phyloP scores from a whole-genome alignment of 2,329 filamentous ascomycete species.

The Clonostachys sp. region DNA sequence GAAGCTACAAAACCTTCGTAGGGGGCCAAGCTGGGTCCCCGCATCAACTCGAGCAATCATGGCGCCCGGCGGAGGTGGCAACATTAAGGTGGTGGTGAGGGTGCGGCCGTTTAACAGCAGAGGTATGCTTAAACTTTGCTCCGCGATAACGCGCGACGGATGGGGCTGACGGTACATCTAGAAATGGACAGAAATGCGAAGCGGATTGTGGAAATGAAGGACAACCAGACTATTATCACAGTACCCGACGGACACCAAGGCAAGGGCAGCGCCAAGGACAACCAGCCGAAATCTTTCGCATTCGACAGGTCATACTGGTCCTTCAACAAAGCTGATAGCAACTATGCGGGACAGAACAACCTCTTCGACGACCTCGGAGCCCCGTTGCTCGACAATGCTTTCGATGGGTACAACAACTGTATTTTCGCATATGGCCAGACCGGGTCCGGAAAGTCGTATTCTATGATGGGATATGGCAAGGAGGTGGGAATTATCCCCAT shows the following conservation, averaged over 20 bases:
- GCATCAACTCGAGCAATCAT: slow-evolving; percentile 20
- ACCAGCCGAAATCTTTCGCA: slow-evolving; percentile 79
- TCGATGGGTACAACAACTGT: slow-evolving; percentile 98
- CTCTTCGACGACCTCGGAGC: slow-evolving; percentile 84
- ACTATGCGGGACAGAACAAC: slow-evolving; percentile 87
- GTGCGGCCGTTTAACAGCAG: slow-evolving; percentile 91
- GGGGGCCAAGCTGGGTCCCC: slow-evolving; percentile 31
- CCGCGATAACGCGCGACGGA: too few species aligned
- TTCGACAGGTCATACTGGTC: slow-evolving; percentile 99
- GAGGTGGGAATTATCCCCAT: slow-evolving; percentile 93
- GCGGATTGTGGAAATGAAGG: slow-evolving; percentile 98
- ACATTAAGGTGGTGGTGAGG: slow-evolving; percentile 99
- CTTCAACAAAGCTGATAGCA: slow-evolving; percentile 74
- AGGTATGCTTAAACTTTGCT: slow-evolving; percentile 52
- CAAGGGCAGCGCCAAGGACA: slow-evolving; percentile 63
- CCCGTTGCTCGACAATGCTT: slow-evolving; percentile 94
- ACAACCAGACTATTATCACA: slow-evolving; percentile 79
- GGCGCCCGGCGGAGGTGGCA: slow-evolving; percentile 69
- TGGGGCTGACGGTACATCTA: slow-evolving; percentile 26
- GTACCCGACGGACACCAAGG: slow-evolving; percentile 56
- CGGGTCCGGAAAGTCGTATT: slow-evolving; percentile 97
- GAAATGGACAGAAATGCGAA: slow-evolving; percentile 87
- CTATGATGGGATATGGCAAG: slow-evolving; percentile 99
- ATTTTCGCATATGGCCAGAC: slow-evolving; percentile 99
- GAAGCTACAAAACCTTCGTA: not conserved